These are phyloP conservation scores for Pulveroboletus sp. DNA, from an alignment of 768 basidiomycete species.

Conservation along the genomic window DNA sequence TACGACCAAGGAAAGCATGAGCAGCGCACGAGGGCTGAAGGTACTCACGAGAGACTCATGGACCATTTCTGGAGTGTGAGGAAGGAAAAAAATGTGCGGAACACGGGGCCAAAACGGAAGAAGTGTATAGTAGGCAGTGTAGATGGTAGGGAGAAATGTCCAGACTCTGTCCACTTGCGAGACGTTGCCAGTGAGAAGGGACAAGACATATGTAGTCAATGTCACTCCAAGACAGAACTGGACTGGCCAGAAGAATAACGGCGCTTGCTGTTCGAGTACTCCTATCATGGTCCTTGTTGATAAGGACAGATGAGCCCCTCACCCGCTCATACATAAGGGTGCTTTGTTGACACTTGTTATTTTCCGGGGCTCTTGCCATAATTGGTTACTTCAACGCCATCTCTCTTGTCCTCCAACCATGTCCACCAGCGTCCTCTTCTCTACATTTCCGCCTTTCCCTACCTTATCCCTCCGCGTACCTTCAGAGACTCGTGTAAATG, in stretches of 20 bases:
- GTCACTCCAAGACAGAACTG: constrained; percentile 54
- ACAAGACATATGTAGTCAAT: constrained; percentile 48
- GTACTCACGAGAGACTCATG: constrained; percentile 32
- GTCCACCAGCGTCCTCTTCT: constrained; percentile 51
- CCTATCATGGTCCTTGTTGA: constrained; percentile 6
- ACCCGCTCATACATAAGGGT: too few species aligned
- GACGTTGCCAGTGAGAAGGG: constrained; percentile 70
- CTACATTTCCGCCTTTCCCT: constrained; percentile 57
- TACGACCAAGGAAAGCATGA: constrained; percentile 71
- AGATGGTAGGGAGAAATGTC: constrained; percentile 77
- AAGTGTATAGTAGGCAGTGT: constrained; percentile 78
- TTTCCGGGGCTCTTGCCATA: constrained; percentile 13
- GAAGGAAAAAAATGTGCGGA: constrained; percentile 38
- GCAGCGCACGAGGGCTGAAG: constrained; percentile 64
- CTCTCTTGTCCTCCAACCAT: constrained; percentile 26
- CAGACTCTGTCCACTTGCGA: constrained; percentile 85
- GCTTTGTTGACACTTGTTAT: constrained; percentile 16
- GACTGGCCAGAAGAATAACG: constrained; percentile 55
- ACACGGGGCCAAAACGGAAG: constrained; percentile 52
- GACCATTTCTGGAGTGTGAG: constrained; percentile 50
- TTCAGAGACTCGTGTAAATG: constrained; percentile 35
- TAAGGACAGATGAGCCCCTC: too few species aligned
- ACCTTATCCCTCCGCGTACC: constrained; percentile 47
- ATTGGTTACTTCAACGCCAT: too few species aligned
- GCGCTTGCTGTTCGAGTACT: constrained; percentile 15